Conservation (phyloP, 164 flowering plant genomes). For the Santalum album region DNA sequence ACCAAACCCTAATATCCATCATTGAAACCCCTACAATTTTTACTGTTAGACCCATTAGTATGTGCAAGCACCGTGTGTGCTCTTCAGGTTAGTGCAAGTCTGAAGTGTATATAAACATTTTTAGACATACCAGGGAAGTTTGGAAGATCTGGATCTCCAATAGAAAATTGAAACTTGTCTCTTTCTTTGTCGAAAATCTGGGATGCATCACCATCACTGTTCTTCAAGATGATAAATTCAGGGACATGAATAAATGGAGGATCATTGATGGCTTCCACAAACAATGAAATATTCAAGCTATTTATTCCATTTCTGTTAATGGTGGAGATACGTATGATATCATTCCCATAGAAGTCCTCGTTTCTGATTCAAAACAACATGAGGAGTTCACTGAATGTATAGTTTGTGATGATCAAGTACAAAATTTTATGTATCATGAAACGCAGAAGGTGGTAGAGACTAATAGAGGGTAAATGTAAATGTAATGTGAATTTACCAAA, state of each 20-base stretch:
- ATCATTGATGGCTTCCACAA: conserved; percentile 82
- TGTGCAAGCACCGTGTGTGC: too few relatives aligned
- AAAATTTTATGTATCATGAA: too few relatives aligned
- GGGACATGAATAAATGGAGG: conserved; percentile 69
- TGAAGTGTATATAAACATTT: neutral
- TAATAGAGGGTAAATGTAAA: too few relatives aligned
- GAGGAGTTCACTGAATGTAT: too few relatives aligned
- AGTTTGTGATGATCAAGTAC: too few relatives aligned
- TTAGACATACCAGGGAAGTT: conserved; percentile 54
- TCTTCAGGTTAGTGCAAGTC: too few relatives aligned
- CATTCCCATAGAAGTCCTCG: conserved; percentile 66
- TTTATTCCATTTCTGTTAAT: conserved; percentile 64
- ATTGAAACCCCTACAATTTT: too few relatives aligned
- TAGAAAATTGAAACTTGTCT: conserved; percentile 43
- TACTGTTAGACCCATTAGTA: too few relatives aligned
- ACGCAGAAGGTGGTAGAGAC: too few relatives aligned
- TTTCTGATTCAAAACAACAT: conserved; percentile 33
- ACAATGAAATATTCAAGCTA: conserved; percentile 40
- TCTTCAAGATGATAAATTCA: conserved; percentile 40
- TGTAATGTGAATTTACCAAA: too few relatives aligned
- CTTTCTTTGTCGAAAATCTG: conserved; percentile 33
- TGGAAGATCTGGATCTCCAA: conserved; percentile 73
- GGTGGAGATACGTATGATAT: conserved; percentile 44
- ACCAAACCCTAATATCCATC: too few relatives aligned
- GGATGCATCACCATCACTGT: conserved; percentile 22